phyloP scores from a whole-genome alignment of 2,329 filamentous ascomycete species.

The Diplodia seriata region DNA sequence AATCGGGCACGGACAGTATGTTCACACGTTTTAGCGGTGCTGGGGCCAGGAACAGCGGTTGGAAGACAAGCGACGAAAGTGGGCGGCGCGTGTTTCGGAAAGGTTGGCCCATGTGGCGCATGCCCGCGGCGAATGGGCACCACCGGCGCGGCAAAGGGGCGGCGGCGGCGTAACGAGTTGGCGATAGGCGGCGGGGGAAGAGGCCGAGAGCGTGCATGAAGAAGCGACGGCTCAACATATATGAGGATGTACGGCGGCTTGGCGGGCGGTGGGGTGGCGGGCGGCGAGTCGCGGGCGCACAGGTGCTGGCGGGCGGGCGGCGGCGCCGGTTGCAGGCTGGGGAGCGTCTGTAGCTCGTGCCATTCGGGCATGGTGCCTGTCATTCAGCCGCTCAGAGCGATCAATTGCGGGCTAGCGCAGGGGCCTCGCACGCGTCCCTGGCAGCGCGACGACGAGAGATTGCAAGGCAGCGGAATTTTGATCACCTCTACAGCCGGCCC shows the following conservation, averaged over 20 bases:
- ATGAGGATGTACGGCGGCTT: slow-evolving; percentile 16
- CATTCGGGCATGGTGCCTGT: background rate
- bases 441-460: slow-evolving; percentile 19
- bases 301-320: background rate
- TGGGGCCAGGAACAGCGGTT: background rate
- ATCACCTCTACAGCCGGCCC: slow-evolving; percentile 10
- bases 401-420: slow-evolving; percentile 23
- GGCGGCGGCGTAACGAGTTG: background rate
- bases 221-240: background rate
- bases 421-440: slow-evolving; percentile 16
- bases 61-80: background rate
- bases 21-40: background rate
- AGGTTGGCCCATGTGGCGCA: slow-evolving; percentile 21
- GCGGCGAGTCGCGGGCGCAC: slow-evolving; percentile 7
- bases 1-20: background rate
- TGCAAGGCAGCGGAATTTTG: slow-evolving; percentile 27
- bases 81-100: slow-evolving; percentile 23
- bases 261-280: slow-evolving; percentile 6
- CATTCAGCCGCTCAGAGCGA: slow-evolving; percentile 21
- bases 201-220: background rate
- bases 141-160: background rate
- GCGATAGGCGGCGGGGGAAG: background rate
- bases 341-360: background rate
- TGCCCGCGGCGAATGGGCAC: background rate
- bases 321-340: background rate